Percentiles rank a stretch among this genome's conserved stretches.
Evolutionary conservation across 768 basidiomycete species (phyloP).

Genomic region (Suillus hirtellus): DNA sequence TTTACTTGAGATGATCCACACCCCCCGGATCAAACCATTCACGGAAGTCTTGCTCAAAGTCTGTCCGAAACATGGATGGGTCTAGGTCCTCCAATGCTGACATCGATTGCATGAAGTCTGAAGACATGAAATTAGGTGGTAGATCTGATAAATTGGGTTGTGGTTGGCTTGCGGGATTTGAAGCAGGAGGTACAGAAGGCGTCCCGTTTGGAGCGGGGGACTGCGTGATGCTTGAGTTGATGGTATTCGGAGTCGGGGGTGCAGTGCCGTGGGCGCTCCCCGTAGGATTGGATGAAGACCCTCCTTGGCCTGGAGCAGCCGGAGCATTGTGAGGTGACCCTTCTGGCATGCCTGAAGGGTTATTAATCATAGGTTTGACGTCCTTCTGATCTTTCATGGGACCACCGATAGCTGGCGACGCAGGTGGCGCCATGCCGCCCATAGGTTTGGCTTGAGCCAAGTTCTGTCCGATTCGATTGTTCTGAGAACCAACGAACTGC

Average conservation of each 20-base stretch:
- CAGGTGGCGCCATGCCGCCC: conserved; percentile 53
- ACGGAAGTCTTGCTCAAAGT: conserved; percentile 73
- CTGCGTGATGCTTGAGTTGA: conserved; percentile 36
- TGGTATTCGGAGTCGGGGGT: conserved; percentile 39
- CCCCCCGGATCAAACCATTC: conserved; percentile 71
- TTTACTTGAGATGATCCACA: conserved; percentile 31
- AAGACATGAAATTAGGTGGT: conserved; percentile 22
- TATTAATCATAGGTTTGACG: conserved; percentile 31
- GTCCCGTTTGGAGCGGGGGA: conserved; percentile 35
- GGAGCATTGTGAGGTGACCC: conserved; percentile 47
- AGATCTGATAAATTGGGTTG: conserved; percentile 24
- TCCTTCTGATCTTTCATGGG: conserved; percentile 36
- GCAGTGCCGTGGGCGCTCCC: conserved; percentile 32
- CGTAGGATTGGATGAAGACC: conserved; percentile 19
- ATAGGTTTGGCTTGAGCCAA: conserved; percentile 34
- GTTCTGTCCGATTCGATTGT: conserved; percentile 32
- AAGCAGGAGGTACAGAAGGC: conserved; percentile 29
- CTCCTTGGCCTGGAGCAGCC: conserved; percentile 25
- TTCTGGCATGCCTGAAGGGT: conserved; percentile 32
- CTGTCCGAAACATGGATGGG: conserved; percentile 40
- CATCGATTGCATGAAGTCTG: conserved; percentile 49
- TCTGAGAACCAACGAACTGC: conserved; percentile 35
- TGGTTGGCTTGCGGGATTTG: conserved; percentile 23
- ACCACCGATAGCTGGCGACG: conserved; percentile 46
- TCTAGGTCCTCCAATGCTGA: conserved; percentile 43